Conservation (phyloP, 306 rosid species). For the apple (Malus domestica) region ASM211411v1 NC_041797.1:1962501-1963000, state of each 20-base stretch:
- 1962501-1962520: constrained; percentile 48
- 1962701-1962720: constrained; percentile 83
- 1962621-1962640: constrained; percentile 35
- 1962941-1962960: constrained; percentile 91
- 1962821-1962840: not conserved
- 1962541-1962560: constrained; percentile 63
- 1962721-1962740: constrained; percentile 73
- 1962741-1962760: constrained; percentile 79
- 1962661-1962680: constrained; percentile 64
- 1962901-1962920: constrained; percentile 18
- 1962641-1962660: constrained; percentile 44
- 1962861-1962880: not conserved
- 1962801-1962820: constrained; percentile 21
- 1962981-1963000: constrained; percentile 61
- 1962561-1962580: constrained; percentile 55
- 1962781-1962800: constrained; percentile 93
- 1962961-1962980: constrained; percentile 64
- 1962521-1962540: constrained; percentile 61
- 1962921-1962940: constrained; percentile 85
- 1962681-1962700: constrained; percentile 82
- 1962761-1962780: constrained; percentile 72
- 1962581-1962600: constrained; percentile 40
- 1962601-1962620: constrained; percentile 39
- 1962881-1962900: not conserved
- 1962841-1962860: not conserved